Conservation (phyloP, 2,329 filamentous ascomycete genomes). For the Gliomastix tumulicola region DNA sequence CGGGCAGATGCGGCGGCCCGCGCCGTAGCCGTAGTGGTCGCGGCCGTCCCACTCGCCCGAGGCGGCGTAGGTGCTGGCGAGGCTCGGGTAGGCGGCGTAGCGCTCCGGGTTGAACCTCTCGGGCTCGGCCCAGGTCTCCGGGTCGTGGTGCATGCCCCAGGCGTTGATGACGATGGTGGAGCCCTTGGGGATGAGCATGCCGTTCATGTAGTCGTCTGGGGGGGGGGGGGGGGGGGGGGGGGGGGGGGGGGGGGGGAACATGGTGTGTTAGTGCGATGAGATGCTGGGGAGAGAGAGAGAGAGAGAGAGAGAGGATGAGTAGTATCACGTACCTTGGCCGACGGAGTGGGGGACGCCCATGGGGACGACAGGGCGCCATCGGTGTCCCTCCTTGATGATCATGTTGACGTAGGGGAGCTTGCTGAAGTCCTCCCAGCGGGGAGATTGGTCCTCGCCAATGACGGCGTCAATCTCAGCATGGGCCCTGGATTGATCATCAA, state of each 20-base stretch:
- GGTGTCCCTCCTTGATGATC: conserved; percentile 14
- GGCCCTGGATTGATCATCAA: conserved; percentile 8
- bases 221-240: too few species aligned
- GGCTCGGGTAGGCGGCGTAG: conserved; percentile 1
- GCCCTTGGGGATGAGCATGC: conserved; percentile 19
- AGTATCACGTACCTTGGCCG: too few species aligned
- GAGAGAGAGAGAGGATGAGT: too few species aligned
- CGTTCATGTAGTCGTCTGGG: too few species aligned
- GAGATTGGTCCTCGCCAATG: conserved; percentile 15
- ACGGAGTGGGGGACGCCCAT: conserved; percentile 29
- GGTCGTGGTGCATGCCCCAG: conserved; percentile 12
- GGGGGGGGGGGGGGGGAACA: too few species aligned
- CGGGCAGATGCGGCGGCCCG: conserved; percentile 37
- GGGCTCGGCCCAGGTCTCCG: conserved; percentile 1
- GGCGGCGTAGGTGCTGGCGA: conserved; percentile 15
- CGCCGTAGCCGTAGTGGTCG: conserved; percentile 39
- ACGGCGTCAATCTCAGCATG: conserved; percentile 15
- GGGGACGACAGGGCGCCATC: conserved; percentile 17
- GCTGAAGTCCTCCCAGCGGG: conserved; percentile 12
- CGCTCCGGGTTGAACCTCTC: conserved; percentile 2
- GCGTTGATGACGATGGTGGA: conserved; percentile 13
- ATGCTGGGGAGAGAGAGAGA: too few species aligned
- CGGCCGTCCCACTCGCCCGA: conserved; percentile 12
- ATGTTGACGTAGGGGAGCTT: conserved; percentile 16
- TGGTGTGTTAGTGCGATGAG: conserved; percentile 10